phyloP scores from a whole-genome alignment of 2,329 filamentous ascomycete species.

The Alternaria incomplexa region DNA sequence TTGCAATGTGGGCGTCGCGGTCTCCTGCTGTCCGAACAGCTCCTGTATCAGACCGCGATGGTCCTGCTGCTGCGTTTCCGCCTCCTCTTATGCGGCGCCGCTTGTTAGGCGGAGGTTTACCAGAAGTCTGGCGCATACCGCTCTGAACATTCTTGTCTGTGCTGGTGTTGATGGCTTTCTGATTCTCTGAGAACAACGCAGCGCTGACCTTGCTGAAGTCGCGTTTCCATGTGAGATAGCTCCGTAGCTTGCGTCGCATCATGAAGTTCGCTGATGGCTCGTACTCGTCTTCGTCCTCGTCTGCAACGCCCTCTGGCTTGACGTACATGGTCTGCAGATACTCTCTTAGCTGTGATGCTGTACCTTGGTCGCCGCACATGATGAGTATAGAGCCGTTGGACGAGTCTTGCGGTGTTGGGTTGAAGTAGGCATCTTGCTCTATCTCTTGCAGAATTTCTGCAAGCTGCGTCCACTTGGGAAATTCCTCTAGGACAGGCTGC shows the following conservation, averaged over 20 bases:
- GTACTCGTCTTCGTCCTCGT: slow-evolving; percentile 60
- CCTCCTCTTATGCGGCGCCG: slow-evolving; percentile 83
- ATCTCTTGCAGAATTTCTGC: slow-evolving; percentile 94
- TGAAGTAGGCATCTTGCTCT: slow-evolving; percentile 86
- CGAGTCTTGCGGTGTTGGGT: slow-evolving; percentile 75
- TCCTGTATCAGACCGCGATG: slow-evolving; percentile 72
- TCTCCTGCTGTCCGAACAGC: slow-evolving; percentile 80
- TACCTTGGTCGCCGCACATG: slow-evolving; percentile 90
- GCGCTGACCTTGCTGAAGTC: slow-evolving; percentile 86
- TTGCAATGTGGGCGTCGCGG: slow-evolving; percentile 79
- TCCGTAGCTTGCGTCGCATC: slow-evolving; percentile 85
- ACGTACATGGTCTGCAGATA: slow-evolving; percentile 91
- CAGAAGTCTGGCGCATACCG: slow-evolving; percentile 54
- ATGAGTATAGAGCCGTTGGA: slow-evolving; percentile 92
- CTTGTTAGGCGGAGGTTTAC: slow-evolving; percentile 80
- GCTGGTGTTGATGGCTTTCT: slow-evolving; percentile 74
- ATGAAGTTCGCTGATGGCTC: slow-evolving; percentile 78
- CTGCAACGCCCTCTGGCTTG: slow-evolving; percentile 56
- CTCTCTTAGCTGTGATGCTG: slow-evolving; percentile 86
- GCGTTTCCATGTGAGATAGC: slow-evolving; percentile 89
- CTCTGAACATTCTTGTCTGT: slow-evolving; percentile 61
- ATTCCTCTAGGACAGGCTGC: slow-evolving; percentile 84
- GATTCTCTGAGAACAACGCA: slow-evolving; percentile 78
- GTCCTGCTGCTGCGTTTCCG: slow-evolving; percentile 63
- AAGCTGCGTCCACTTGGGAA: slow-evolving; percentile 90